These are phyloP conservation scores for Bipolaris oryzae DNA, from an alignment of 2,329 filamentous ascomycete genomes.

Conservation along the genomic window DNA sequence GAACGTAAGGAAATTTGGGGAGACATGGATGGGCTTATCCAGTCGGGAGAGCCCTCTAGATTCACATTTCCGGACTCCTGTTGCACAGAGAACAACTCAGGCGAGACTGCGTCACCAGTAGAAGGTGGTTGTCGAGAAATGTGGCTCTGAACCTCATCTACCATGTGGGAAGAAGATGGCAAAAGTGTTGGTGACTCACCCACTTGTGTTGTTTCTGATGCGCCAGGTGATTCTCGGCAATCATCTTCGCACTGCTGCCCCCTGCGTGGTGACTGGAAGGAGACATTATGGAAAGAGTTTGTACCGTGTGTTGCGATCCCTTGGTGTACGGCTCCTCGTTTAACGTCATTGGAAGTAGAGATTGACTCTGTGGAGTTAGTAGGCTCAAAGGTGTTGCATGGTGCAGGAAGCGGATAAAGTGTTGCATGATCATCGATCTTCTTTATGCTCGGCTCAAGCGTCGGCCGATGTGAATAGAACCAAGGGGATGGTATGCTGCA, in stretches of 20 bases:
- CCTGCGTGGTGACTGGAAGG: neutral
- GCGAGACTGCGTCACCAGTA: neutral
- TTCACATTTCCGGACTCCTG: neutral
- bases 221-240: too few species aligned
- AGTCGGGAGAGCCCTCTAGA: neutral
- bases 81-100: neutral
- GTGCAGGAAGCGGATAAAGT: too few species aligned
- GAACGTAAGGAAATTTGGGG: neutral
- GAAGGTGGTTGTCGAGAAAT: neutral
- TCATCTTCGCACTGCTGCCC: neutral
- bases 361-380: too few species aligned
- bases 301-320: neutral
- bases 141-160: neutral
- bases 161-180: neutral
- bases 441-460: too few species aligned
- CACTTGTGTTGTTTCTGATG: neutral
- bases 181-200: neutral
- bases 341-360: too few species aligned
- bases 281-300: neutral
- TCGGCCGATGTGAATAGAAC: conserved; percentile 3
- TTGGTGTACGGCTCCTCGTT: too few species aligned
- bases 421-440: too few species aligned
- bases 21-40: too few species aligned
- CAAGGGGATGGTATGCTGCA: neutral
- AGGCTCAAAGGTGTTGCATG: too few species aligned